Percentiles rank a stretch among this genome's conserved stretches.
These are phyloP conservation scores for Xylaria sp. DNA, from an alignment of 2,329 filamentous ascomycete species.

Conservation along the genomic window DNA sequence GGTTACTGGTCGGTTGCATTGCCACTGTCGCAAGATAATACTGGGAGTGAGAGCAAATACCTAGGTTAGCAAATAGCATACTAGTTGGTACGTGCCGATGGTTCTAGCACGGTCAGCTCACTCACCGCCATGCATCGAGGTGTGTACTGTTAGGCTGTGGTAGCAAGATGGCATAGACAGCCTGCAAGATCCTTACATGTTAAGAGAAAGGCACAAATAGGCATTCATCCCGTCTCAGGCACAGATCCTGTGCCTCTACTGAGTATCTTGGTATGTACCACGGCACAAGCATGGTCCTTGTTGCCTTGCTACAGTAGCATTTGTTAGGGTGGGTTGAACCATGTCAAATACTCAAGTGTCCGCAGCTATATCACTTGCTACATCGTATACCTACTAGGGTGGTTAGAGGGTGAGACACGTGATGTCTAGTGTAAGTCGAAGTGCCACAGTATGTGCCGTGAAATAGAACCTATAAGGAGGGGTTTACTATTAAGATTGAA, in stretches of 20 bases:
- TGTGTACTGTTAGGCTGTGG: constrained; percentile 20
- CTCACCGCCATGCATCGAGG: constrained; percentile 38
- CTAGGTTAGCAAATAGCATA: constrained; percentile 12
- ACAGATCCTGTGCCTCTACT: constrained; percentile 12
- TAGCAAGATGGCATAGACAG: constrained; percentile 11
- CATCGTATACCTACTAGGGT: neutral
- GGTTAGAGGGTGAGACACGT: constrained; percentile 30
- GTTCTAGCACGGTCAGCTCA: constrained; percentile 25
- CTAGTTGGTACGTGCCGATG: neutral
- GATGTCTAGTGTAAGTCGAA: constrained; percentile 20
- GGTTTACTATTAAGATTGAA: constrained; percentile 14
- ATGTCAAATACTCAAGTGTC: constrained; percentile 23
- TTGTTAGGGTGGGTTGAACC: constrained; percentile 18
- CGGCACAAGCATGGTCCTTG: constrained; percentile 31
- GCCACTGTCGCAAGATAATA: constrained; percentile 28
- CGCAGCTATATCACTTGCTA: constrained; percentile 16
- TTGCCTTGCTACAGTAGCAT: constrained; percentile 28
- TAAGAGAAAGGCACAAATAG: constrained; percentile 26
- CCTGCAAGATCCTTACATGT: constrained; percentile 19
- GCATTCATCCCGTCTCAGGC: constrained; percentile 22
- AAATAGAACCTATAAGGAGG: neutral
- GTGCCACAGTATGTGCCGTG: constrained; percentile 1
- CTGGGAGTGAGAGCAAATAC: constrained; percentile 1
- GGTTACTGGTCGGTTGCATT: constrained; percentile 28
- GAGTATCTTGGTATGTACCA: constrained; percentile 28